A percentile compares a stretch with the other conserved stretches of the same genome.
Conservation (phyloP, 1,284 basidiomycete genomes). For the Cutaneotrichosporon sp. region DNA sequence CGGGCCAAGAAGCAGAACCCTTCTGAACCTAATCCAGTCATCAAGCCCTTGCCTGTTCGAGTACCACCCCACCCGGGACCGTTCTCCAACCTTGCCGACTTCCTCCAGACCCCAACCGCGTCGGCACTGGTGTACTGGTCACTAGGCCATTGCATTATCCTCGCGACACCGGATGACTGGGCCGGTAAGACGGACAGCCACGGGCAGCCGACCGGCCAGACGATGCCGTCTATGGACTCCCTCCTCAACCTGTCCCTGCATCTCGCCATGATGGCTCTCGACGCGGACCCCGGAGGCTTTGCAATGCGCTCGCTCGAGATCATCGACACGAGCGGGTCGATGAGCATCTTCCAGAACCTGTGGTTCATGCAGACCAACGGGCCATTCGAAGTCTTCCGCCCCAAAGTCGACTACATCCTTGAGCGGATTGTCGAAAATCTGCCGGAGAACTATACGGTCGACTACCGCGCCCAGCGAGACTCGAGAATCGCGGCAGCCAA, state of each 20-base stretch:
- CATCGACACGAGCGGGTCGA: constrained; percentile 51
- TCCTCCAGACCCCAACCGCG: constrained; percentile 31
- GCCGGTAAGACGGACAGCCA: constrained; percentile 14
- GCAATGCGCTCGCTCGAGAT: constrained; percentile 56
- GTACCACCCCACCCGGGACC: constrained; percentile 48
- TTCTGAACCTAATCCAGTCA: constrained; percentile 57
- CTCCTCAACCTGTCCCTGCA: constrained; percentile 85
- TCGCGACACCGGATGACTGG: constrained; percentile 31
- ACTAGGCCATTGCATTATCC: constrained; percentile 34
- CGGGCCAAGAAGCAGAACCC: constrained; percentile 61
- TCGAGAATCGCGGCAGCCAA: constrained; percentile 14
- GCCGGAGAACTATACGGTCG: constrained; percentile 50
- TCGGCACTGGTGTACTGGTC: constrained; percentile 36
- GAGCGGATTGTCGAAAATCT: constrained; percentile 56
- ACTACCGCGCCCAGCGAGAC: constrained; percentile 48
- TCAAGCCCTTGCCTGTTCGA: constrained; percentile 65
- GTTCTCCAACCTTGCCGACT: constrained; percentile 34
- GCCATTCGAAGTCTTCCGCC: constrained; percentile 64
- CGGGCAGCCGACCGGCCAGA: constrained; percentile 15
- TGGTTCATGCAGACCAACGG: constrained; percentile 70
- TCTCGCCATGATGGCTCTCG: constrained; percentile 72
- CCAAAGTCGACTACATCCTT: constrained; percentile 70
- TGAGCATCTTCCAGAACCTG: constrained; percentile 57
- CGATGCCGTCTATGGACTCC: constrained; percentile 38
- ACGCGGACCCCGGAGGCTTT: constrained; percentile 63